These are phyloP conservation scores for Ceratocystis lukuohia DNA, from an alignment of 2,329 filamentous ascomycete genomes.

Conservation along the genomic window DNA sequence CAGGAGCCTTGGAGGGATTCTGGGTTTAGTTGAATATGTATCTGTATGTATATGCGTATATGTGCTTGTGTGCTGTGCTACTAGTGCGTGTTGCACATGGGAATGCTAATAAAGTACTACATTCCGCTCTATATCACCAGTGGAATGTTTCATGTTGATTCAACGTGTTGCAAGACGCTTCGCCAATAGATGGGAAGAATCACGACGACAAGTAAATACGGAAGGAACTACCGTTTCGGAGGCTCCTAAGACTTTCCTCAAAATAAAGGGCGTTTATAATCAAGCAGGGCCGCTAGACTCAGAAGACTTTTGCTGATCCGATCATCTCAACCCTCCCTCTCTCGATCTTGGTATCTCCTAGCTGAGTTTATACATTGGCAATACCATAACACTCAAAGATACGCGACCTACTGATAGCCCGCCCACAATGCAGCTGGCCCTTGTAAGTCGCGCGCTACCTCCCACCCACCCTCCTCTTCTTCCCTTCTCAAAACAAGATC, in stretches of 20 bases:
- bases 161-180: slow-evolving; percentile 4
- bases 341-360: neutral
- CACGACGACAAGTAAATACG: neutral
- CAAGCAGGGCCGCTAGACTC: neutral
- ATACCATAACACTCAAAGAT: neutral
- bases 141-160: slow-evolving; percentile 10
- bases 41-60: no score
- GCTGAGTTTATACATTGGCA: neutral
- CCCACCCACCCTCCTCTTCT: neutral
- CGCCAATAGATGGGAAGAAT: neutral
- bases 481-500: neutral
- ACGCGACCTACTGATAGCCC: neutral
- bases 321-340: neutral
- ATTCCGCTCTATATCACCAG: neutral
- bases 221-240: neutral
- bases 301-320: neutral
- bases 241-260: neutral
- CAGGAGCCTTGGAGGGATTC: neutral
- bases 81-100: neutral
- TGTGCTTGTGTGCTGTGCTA: neutral
- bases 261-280: slow-evolving; percentile 2
- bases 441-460: neutral
- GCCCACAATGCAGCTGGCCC: neutral
- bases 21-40: neutral
- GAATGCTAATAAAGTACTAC: slow-evolving; percentile 7